A percentile compares a stretch with the other conserved stretches of the same genome.
Conservation (phyloP, 2,329 filamentous ascomycete species). For the Davidsoniella neocaledoniae region DNA sequence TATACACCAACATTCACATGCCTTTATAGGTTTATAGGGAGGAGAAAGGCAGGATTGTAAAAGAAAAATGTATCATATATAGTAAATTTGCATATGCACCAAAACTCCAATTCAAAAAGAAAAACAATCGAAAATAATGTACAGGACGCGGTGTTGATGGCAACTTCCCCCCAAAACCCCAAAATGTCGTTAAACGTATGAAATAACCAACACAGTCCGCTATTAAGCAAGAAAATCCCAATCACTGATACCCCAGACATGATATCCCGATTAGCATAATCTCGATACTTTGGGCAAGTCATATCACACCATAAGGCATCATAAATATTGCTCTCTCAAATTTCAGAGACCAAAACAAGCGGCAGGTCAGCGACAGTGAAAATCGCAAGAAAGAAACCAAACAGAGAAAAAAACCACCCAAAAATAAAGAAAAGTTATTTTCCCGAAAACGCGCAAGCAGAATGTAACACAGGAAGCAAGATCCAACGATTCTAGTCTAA, state of each 20-base stretch:
- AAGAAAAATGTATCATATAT: no score
- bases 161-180: not conserved
- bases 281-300: no score
- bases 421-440: not conserved
- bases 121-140: not conserved
- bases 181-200: not conserved
- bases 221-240: not conserved
- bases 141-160: not conserved
- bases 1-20: no score
- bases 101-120: not conserved
- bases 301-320: no score
- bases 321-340: no score
- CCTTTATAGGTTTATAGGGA: no score
- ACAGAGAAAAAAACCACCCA: constrained; percentile 2
- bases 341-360: no score
- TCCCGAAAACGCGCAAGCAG: no score
- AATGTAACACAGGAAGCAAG: not conserved
- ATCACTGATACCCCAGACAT: not conserved
- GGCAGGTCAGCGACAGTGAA: not conserved
- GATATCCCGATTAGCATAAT: no score
- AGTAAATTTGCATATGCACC: no score
- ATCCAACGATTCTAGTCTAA: no score
- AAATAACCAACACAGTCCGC: not conserved
- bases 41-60: no score
- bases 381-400: not conserved